A percentile compares a stretch with the other conserved stretches of the same genome.
Evolutionary conservation across 306 rosid genomes (phyloP).

Genomic region (Lathyrus oleraceus): DNA sequence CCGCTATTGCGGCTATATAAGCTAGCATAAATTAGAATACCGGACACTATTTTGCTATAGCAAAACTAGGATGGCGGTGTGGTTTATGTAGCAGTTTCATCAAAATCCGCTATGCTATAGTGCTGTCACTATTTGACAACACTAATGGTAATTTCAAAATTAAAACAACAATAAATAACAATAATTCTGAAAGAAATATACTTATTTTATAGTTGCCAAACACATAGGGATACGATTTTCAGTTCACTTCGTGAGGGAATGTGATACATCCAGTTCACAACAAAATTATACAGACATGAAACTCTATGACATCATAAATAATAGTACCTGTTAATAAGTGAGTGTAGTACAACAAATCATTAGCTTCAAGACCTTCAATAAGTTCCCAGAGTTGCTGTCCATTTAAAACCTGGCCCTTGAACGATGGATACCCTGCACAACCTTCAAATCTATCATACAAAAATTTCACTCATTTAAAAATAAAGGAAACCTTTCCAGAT

Average conservation of each 20-base stretch:
- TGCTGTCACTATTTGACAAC: not conserved
- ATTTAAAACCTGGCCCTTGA: slow-evolving; percentile 87
- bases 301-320: slow-evolving; percentile 19
- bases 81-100: not conserved
- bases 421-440: slow-evolving; percentile 78
- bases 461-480: slow-evolving; percentile 31
- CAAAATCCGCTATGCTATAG: not conserved
- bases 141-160: not conserved
- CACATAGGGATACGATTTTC: not conserved
- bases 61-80: not conserved
- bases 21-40: not conserved
- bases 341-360: slow-evolving; percentile 75
- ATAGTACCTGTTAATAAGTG: slow-evolving; percentile 72
- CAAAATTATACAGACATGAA: not conserved
- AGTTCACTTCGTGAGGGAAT: not conserved
- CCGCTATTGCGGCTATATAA: not conserved
- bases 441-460: slow-evolving; percentile 38
- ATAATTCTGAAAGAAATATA: not conserved
- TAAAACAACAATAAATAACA: not conserved
- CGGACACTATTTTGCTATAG: not conserved
- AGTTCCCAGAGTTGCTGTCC: slow-evolving; percentile 76
- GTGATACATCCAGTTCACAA: not conserved
- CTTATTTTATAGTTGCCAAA: not conserved
- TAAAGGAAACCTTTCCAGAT: slow-evolving; percentile 38
- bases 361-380: slow-evolving; percentile 73